Evolutionary conservation across 176 grass and related monocot species (phyloP), one percentile per base, ranked within the genome.

Genomic region (Oryza punctata): DNA sequence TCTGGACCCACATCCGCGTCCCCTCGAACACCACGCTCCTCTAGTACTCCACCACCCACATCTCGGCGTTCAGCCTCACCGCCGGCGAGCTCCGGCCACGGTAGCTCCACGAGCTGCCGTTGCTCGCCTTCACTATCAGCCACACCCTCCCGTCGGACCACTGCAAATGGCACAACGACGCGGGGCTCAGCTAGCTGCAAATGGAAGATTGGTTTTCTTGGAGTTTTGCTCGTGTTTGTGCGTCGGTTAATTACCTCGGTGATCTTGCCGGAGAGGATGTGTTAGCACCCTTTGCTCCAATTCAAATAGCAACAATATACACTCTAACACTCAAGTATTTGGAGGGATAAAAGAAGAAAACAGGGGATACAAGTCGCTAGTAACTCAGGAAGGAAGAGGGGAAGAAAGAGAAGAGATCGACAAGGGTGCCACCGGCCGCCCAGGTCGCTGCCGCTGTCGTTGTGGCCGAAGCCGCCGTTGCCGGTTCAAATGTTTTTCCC

Each of bases 31-130:
- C 27, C 37, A 79, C 75, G 43, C 85, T 91, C 72, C 86, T 89
- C 78, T 88, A 82, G 69, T 99, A 96, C 83, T 96, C 97, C 75
- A 94, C 75, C 3, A 99, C 87, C 97, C 91, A 99, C 10, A 91
- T 99, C 60, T 91, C 63, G 8, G 85, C 75, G 21, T 94, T 81
- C 32, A 99, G 70, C 64, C 86, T 84, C 79, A 99, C 60, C 26
- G 88, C 93, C 10, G 50, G 74, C 1, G 72, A 46, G 49, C 81
- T 84, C 83, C 79, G 81, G 40, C 81, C 84, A 8, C 30, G 44
- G 75, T 85, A 87, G 64, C 68, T 74, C 93, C 93, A 99, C 5
- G 93, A 94, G 78, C 84, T 96, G 63, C 84, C 43, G 78, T 92
- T 96, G 91, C 76, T 87, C 44, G 78, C 44, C 86, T 91, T 82